These are phyloP conservation scores for Suillus hirtellus DNA, from an alignment of 768 basidiomycete genomes.

Conservation along the genomic window DNA sequence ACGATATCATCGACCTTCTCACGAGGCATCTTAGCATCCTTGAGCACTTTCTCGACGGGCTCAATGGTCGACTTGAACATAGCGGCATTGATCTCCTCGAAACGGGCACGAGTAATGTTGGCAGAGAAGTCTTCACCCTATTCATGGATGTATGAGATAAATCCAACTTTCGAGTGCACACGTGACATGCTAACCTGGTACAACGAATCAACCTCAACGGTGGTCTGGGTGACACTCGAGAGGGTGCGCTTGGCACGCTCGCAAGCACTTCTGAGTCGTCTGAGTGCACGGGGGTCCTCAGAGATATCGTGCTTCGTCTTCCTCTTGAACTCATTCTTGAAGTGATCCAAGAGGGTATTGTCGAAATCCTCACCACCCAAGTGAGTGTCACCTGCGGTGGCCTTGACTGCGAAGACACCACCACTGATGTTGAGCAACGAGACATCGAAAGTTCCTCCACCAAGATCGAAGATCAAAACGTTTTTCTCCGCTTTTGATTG, in stretches of 20 bases:
- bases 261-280: conserved; percentile 95
- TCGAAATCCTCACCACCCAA: conserved; percentile 99
- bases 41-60: conserved; percentile 98
- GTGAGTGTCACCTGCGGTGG: conserved; percentile 99
- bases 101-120: conserved; percentile 98
- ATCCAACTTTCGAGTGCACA: not conserved
- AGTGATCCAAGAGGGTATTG: conserved; percentile 96
- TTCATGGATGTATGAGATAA: conserved; percentile 14
- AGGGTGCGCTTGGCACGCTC: conserved; percentile 99
- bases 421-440: conserved; percentile 97
- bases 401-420: conserved; percentile 99
- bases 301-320: conserved; percentile 98
- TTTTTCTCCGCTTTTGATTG: conserved; percentile 95
- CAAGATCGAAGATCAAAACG: conserved; percentile 99
- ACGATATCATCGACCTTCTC: conserved; percentile 99
- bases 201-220: conserved; percentile 98
- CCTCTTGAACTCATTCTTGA: conserved; percentile 99
- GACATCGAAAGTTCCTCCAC: conserved; percentile 99
- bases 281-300: conserved; percentile 93
- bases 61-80: conserved; percentile 98
- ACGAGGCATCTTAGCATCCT: conserved; percentile 97
- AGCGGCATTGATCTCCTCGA: conserved; percentile 97
- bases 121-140: conserved; percentile 98
- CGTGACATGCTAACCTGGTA: conserved; percentile 63
- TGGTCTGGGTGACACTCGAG: conserved; percentile 97